Conservation (phyloP, 495 filamentous ascomycete genomes). For the Glonium stellatum region DNA sequence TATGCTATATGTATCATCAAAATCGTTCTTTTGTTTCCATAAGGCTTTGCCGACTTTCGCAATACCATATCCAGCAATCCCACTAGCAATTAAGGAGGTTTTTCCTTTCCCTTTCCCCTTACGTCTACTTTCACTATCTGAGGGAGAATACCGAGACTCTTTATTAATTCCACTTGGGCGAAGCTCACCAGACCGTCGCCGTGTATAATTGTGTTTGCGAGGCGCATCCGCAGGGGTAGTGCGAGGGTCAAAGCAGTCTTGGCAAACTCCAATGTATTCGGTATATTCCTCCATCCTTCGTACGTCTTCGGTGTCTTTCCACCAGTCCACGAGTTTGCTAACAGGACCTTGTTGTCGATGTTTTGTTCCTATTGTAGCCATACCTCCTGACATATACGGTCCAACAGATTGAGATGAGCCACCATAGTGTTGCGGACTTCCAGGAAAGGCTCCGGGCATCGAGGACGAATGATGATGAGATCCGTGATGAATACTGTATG, state of each 20-base stretch:
- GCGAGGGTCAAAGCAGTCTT: constrained; percentile 59
- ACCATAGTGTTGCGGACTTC: neutral
- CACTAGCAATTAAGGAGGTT: constrained; percentile 47
- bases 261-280: constrained; percentile 63
- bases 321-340: constrained; percentile 54
- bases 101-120: constrained; percentile 38
- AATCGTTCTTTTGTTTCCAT: constrained; percentile 46
- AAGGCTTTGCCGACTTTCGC: constrained; percentile 46
- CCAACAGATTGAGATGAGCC: constrained; percentile 7
- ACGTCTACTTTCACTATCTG: constrained; percentile 41
- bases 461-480: constrained; percentile 33
- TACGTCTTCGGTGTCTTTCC: constrained; percentile 61
- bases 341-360: constrained; percentile 47
- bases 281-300: constrained; percentile 68
- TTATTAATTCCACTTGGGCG: constrained; percentile 21
- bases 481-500: constrained; percentile 41
- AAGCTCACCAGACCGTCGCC: constrained; percentile 29
- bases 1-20: constrained; percentile 54
- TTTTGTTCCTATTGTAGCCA: constrained; percentile 16
- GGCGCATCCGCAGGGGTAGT: constrained; percentile 56
- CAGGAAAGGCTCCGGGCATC: constrained; percentile 23
- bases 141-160: constrained; percentile 25
- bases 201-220: constrained; percentile 52
- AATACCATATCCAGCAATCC: constrained; percentile 43
- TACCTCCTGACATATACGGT: constrained; percentile 19